Evolutionary conservation across 768 basidiomycete genomes (phyloP).

Genomic region (Mycena filopes): DNA sequence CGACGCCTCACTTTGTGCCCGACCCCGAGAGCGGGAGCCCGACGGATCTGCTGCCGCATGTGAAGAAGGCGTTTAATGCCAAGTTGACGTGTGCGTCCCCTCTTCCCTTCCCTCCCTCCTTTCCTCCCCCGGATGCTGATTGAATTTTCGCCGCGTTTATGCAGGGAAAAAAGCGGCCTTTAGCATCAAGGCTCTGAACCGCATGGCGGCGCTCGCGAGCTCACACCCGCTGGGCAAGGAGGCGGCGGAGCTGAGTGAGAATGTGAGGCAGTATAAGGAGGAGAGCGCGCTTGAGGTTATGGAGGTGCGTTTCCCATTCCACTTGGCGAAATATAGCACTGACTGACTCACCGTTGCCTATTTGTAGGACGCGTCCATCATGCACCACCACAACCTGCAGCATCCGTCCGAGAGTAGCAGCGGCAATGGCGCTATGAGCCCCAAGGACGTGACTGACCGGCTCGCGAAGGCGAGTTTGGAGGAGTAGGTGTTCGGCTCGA

Average conservation of each 20-base stretch:
- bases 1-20: constrained; percentile 73
- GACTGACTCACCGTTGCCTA: constrained; percentile 11
- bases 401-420: constrained; percentile 15
- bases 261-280: constrained; percentile 78
- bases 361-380: constrained; percentile 57
- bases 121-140: neutral
- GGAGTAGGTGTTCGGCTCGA: neutral
- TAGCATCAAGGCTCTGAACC: constrained; percentile 87
- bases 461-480: constrained; percentile 13
- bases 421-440: neutral
- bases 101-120: constrained; percentile 10
- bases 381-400: constrained; percentile 55
- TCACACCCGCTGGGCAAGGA: constrained; percentile 48
- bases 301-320: constrained; percentile 44
- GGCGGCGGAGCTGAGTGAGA: constrained; percentile 63
- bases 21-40: constrained; percentile 63
- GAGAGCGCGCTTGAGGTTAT: constrained; percentile 77
- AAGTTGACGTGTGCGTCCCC: constrained; percentile 79
- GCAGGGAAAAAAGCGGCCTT: constrained; percentile 91
- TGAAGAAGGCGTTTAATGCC: constrained; percentile 92
- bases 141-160: too few species aligned
- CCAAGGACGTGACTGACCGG: constrained; percentile 21
- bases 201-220: constrained; percentile 74
- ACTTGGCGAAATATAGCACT: too few species aligned
- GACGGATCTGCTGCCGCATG: constrained; percentile 86